Base-by-base conservation (phyloP, 371 early-diverging fungal genomes). In the Rhizopus stolonifer region DNA sequence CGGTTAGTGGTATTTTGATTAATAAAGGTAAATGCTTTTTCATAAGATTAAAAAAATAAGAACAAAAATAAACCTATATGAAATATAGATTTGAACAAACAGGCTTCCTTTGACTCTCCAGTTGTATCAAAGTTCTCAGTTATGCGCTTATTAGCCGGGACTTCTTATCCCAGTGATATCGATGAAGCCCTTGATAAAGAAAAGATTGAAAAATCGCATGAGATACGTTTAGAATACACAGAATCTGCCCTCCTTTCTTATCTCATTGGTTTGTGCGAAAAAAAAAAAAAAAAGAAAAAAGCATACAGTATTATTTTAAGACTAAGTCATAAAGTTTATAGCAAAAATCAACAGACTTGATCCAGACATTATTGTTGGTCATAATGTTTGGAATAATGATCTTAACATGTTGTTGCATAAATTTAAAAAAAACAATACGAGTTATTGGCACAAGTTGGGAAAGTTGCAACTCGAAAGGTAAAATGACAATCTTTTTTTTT, bases 361-460 rank as follows among this genome's bases (percentile, higher is more conserved):
- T 58, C 97, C 98, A 0, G 98, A 99, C 72, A 80, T 98, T 8
- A 70, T 97, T 48, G 90, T 95, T 15, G 96, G 98, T 19, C 99
- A 99, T 75, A 96, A 97, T 64, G 89, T 97, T 72, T 75, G 90
- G 47, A 94, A 92, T 7, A 92, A 93, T 61, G 95, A 92, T 60
- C 76, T 99, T 32, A 94, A 94, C 52, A 88, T 96, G 7, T 69
- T 99, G 3, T 68, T 97, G 40, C 90, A 92, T 61, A 87, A 98
- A 15, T 88, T 98, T 91, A 92, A 93, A 55, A 77, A 70, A 8
- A 72, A 83, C 17, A 84, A 86, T 15, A 77, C 86, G 6, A 80
- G 81, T 26, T 62, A 65, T 31, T 74, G 75, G 65, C 52, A 53
- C 9, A 54, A 34, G 26, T 9, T 63, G 15, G 64, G 64, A 6